Percentiles rank a stretch among this genome's conserved stretches.
Evolutionary conservation across 1,284 basidiomycete genomes (phyloP).

Genomic region (Ustilago cynodontis): DNA sequence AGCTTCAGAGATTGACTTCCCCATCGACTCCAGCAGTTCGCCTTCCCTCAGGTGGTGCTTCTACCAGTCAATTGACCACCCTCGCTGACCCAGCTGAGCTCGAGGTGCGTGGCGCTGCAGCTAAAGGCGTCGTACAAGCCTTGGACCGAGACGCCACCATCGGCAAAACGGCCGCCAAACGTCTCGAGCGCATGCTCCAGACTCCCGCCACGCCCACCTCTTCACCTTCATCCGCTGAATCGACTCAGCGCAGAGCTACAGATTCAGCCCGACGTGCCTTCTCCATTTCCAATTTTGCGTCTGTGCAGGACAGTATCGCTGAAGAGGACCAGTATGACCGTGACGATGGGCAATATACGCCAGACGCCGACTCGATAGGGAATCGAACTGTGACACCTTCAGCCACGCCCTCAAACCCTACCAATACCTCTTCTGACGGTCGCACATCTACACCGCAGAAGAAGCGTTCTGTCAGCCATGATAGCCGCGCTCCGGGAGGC

Average conservation of each 20-base stretch:
- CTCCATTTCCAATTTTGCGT: slow-evolving; percentile 39
- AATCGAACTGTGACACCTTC: background rate
- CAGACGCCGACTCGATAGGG: background rate
- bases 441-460: slow-evolving; percentile 27
- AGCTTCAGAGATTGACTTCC: slow-evolving; percentile 28
- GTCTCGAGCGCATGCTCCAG: slow-evolving; percentile 55
- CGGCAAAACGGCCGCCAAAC: slow-evolving; percentile 57
- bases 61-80: slow-evolving; percentile 17
- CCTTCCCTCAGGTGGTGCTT: slow-evolving; percentile 11
- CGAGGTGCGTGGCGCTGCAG: slow-evolving; percentile 22
- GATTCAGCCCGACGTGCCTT: slow-evolving; percentile 28
- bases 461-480: slow-evolving; percentile 46
- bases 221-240: slow-evolving; percentile 19
- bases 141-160: slow-evolving; percentile 56
- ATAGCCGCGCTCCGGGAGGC: slow-evolving; percentile 19
- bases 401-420: background rate
- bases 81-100: slow-evolving; percentile 33
- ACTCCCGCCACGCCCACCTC: slow-evolving; percentile 24
- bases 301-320: slow-evolving; percentile 32
- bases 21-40: background rate
- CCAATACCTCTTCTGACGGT: background rate
- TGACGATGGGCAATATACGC: background rate
- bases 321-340: slow-evolving; percentile 24
- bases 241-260: slow-evolving; percentile 12
- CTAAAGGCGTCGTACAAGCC: slow-evolving; percentile 46